phyloP scores from a whole-genome alignment of 2,329 filamentous ascomycete genomes.

The Amphichorda felina region DNA sequence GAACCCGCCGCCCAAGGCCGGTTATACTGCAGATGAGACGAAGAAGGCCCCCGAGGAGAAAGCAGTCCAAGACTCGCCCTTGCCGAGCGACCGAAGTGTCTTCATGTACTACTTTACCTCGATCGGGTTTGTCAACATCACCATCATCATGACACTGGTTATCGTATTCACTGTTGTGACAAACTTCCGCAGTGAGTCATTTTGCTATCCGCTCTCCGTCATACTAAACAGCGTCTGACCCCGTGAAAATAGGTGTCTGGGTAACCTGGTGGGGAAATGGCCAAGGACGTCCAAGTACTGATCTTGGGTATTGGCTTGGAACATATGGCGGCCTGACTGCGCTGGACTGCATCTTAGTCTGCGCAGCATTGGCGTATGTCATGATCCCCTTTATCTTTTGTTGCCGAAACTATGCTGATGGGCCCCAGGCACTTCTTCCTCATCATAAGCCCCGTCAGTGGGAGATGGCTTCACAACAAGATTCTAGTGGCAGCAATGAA shows the following conservation, averaged over 20 bases:
- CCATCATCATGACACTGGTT: constrained; percentile 7
- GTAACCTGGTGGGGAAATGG: no score
- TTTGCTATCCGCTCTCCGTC: no score
- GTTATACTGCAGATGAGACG: no score
- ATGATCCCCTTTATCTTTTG: not conserved
- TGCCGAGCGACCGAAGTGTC: constrained; percentile 11
- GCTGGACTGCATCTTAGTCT: constrained; percentile 11
- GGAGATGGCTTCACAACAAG: constrained; percentile 11
- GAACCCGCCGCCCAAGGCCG: not conserved
- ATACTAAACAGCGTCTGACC: not conserved
- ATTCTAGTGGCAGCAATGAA: constrained; percentile 13
- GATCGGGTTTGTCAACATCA: constrained; percentile 9
- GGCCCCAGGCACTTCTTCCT: no score
- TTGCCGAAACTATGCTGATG: constrained; percentile 4
- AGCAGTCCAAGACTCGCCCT: not conserved
- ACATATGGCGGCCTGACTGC: constrained; percentile 13
- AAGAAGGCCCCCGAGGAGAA: no score
- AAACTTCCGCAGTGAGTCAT: no score
- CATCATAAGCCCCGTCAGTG: constrained; percentile 12
- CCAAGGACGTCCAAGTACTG: constrained; percentile 8
- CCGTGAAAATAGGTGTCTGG: not conserved
- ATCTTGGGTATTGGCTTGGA: constrained; percentile 17
- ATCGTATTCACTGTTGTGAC: constrained; percentile 3
- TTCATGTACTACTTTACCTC: constrained; percentile 16
- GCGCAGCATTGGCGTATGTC: not conserved